phyloP scores from a whole-genome alignment of 129 eudicot species.

The Centaurea solstitialis region DNA sequence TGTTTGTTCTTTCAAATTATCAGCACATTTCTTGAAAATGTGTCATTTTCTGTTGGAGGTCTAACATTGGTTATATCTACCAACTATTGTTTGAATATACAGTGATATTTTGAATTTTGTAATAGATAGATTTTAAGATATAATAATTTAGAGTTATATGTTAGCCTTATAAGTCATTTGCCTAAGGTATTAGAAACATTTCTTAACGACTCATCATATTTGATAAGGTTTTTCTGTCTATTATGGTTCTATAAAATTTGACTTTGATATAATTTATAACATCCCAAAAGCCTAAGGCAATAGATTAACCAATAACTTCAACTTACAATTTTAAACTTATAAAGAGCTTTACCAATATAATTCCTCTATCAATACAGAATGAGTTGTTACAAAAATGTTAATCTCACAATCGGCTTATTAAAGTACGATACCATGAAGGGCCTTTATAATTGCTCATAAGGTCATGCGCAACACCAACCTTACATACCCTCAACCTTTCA shows the following conservation, averaged over 20 bases:
- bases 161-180: background rate
- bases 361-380: too few relatives aligned
- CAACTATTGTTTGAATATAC: background rate
- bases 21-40: background rate
- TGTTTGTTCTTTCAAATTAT: background rate
- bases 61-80: background rate
- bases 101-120: background rate
- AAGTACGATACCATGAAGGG: background rate
- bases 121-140: background rate
- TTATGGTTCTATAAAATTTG: too few relatives aligned
- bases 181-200: background rate
- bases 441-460: background rate
- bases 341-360: too few relatives aligned
- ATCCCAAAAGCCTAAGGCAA: too few relatives aligned
- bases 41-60: background rate
- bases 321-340: too few relatives aligned
- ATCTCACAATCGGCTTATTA: background rate
- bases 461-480: too few relatives aligned
- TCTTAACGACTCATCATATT: too few relatives aligned
- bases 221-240: too few relatives aligned
- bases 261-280: too few relatives aligned
- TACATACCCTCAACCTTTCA: too few relatives aligned
- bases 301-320: too few relatives aligned
- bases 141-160: background rate
- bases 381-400: too few relatives aligned